A percentile compares a stretch with the other conserved stretches of the same genome.
Conservation (phyloP, 305 asterid genomes). For the Solanum hybrid region DNA sequence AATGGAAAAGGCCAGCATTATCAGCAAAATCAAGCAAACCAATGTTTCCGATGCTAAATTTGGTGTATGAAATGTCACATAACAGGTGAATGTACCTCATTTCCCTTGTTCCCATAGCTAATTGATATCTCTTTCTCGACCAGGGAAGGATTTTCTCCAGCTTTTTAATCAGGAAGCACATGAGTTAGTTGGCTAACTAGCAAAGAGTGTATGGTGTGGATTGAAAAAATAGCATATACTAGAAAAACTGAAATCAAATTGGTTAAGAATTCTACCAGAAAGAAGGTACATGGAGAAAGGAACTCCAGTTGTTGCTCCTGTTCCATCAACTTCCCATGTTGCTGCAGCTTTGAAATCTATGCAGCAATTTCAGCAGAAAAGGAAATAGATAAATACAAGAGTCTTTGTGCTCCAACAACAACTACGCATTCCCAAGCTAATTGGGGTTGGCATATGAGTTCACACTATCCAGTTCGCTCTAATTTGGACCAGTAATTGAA, state of each 20-base stretch:
- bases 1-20: background rate
- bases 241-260: background rate
- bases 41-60: background rate
- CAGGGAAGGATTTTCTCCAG: constrained; percentile 35
- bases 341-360: constrained; percentile 62
- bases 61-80: background rate
- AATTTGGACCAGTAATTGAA: background rate
- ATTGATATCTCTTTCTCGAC: constrained; percentile 66
- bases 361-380: constrained; percentile 12
- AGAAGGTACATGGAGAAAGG: constrained; percentile 85
- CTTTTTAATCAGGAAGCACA: constrained; percentile 27
- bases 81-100: constrained; percentile 54
- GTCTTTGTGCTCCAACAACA: background rate
- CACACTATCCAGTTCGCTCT: background rate
- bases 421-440: background rate
- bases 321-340: constrained; percentile 85
- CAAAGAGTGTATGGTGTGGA: background rate
- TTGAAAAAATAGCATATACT: background rate
- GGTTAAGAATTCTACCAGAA: constrained; percentile 39
- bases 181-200: background rate
- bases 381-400: background rate
- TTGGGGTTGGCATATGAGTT: background rate
- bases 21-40: background rate
- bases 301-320: constrained; percentile 56
- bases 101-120: constrained; percentile 91